These are phyloP conservation scores for Fraxinus angustifolia DNA, from an alignment of 305 asterid species.

Conservation along the genomic window DNA sequence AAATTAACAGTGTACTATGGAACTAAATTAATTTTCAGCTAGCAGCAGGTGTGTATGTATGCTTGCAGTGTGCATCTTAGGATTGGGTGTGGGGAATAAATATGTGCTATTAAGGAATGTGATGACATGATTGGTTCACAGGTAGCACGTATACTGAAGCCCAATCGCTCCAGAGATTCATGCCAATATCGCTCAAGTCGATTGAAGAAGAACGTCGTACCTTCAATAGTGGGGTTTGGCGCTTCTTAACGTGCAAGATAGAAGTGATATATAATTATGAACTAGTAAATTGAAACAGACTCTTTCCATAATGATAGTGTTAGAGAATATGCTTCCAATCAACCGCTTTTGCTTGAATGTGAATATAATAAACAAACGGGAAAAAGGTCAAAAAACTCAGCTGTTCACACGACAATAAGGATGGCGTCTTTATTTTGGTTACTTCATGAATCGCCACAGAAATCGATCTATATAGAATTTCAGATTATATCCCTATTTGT, in stretches of 20 bases:
- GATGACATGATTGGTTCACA: not conserved
- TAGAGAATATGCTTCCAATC: not conserved
- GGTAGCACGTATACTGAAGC: not conserved
- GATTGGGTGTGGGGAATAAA: not conserved
- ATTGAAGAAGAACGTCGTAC: constrained; percentile 22
- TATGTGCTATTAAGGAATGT: not conserved
- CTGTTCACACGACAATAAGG: not conserved
- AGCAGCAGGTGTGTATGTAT: not conserved
- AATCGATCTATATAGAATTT: not conserved
- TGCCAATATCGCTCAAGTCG: not conserved
- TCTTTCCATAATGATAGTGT: not conserved
- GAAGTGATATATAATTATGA: not conserved
- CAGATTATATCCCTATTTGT: not conserved
- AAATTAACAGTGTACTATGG: not conserved
- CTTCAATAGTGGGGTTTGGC: constrained; percentile 43
- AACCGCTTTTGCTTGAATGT: not conserved
- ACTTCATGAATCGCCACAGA: not conserved
- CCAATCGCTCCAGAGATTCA: not conserved
- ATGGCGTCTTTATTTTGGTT: not conserved
- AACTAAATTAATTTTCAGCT: not conserved
- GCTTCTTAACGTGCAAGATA: constrained; percentile 42
- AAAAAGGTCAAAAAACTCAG: not conserved
- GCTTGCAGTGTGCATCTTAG: not conserved
- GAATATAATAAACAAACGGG: not conserved
- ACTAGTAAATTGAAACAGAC: not conserved